phyloP scores from a whole-genome alignment of 352 stramenopile species.

The Globisporangium nunn region DNA sequence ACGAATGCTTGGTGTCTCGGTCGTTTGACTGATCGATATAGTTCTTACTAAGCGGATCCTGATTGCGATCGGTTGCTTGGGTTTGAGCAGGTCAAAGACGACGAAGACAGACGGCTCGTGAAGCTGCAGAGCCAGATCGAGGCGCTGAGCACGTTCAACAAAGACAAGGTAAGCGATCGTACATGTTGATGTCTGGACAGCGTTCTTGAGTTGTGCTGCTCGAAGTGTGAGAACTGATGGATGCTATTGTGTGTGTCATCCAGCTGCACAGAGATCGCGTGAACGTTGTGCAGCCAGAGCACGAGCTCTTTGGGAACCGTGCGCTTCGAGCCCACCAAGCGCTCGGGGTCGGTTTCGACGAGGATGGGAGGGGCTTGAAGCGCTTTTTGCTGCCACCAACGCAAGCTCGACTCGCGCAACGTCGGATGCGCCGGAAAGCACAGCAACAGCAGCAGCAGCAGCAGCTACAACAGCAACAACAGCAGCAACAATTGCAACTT shows the following conservation, averaged over 20 bases:
- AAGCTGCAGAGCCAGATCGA: slow-evolving; percentile 92
- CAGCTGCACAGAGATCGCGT: slow-evolving; percentile 61
- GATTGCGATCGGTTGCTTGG: too few species aligned
- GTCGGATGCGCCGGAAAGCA: slow-evolving; percentile 29
- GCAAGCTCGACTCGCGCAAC: slow-evolving; percentile 21
- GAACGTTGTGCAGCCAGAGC: slow-evolving; percentile 52
- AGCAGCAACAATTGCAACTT: slow-evolving; percentile 14
- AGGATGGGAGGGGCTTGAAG: slow-evolving; percentile 32
- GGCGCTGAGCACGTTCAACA: slow-evolving; percentile 73
- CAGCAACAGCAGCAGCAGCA: slow-evolving; percentile 16
- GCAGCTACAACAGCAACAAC: neutral
- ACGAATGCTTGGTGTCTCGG: slow-evolving; percentile 2
- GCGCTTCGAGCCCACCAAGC: slow-evolving; percentile 23
- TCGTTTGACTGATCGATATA: slow-evolving; percentile 1
- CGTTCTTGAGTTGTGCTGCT: neutral
- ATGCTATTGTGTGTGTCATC: neutral
- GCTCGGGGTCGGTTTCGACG: slow-evolving; percentile 23
- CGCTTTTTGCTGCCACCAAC: slow-evolving; percentile 27
- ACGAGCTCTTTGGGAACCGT: slow-evolving; percentile 39
- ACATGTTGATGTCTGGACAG: neutral
- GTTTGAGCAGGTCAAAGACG: slow-evolving; percentile 77
- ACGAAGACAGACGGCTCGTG: slow-evolving; percentile 91
- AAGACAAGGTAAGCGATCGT: slow-evolving; percentile 40
- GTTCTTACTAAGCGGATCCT: neutral
- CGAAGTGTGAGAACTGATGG: neutral